Evolutionary conservation across 2,329 filamentous ascomycete genomes (phyloP).

Genomic region (Verticillium tricorpus): DNA sequence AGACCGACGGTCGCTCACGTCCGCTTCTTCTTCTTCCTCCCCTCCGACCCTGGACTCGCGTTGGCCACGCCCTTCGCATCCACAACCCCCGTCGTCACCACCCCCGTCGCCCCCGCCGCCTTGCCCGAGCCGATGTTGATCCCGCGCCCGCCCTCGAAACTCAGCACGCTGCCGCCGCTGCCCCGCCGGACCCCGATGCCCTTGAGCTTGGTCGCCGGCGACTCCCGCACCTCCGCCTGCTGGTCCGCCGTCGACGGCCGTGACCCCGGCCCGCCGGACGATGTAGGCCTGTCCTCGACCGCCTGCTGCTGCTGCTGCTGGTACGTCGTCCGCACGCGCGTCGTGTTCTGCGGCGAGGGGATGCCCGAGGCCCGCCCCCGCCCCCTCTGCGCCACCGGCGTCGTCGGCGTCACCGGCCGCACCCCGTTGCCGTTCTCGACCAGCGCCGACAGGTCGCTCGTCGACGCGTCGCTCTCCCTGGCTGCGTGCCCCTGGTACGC

Average conservation of each 20-base stretch:
- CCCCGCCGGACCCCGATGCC: constrained; percentile 22
- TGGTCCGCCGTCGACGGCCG: not conserved
- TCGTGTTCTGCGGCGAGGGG: constrained; percentile 11
- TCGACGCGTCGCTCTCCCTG: constrained; percentile 23
- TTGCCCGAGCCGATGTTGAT: constrained; percentile 35
- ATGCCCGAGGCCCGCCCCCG: constrained; percentile 8
- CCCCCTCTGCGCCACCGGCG: constrained; percentile 1
- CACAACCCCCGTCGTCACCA: constrained; percentile 26
- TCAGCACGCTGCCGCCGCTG: constrained; percentile 29
- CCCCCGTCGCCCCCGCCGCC: constrained; percentile 21
- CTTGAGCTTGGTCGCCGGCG: constrained; percentile 20
- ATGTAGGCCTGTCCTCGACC: constrained; percentile 6
- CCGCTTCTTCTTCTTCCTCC: constrained; percentile 7
- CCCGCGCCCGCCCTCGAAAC: constrained; percentile 32
- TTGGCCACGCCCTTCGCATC: constrained; percentile 14
- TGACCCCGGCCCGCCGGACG: not conserved
- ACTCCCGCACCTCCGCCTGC: constrained; percentile 8
- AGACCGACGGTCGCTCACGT: constrained; percentile 1
- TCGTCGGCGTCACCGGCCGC: constrained; percentile 2
- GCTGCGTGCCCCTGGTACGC: constrained; percentile 21
- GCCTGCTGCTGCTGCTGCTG: constrained; percentile 1
- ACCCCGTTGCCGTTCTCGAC: constrained; percentile 5
- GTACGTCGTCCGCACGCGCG: constrained; percentile 6
- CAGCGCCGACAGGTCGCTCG: constrained; percentile 7
- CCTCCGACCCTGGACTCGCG: constrained; percentile 8